A percentile compares a stretch with the other conserved stretches of the same genome.
Evolutionary conservation across 768 basidiomycete genomes (phyloP).

Genomic region (Macrolepiota albuminosa): DNA sequence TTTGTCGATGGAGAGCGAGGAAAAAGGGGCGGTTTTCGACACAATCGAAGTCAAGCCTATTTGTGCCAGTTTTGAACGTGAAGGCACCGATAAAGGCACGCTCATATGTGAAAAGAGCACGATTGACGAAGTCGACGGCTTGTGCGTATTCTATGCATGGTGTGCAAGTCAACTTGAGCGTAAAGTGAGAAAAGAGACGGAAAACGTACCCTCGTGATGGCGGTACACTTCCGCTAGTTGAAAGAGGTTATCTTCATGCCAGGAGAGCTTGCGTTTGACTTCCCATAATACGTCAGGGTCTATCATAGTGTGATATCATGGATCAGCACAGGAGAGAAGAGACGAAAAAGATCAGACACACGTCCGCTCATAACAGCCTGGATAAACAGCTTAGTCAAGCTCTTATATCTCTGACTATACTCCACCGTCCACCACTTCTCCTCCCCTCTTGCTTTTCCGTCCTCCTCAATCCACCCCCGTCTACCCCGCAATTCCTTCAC

Average conservation of each 20-base stretch:
- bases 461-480: conserved; percentile 27
- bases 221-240: conserved; percentile 82
- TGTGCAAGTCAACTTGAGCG: neutral
- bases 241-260: conserved; percentile 32
- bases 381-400: too few species aligned
- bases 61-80: conserved; percentile 75
- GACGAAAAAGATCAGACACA: too few species aligned
- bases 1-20: conserved; percentile 68
- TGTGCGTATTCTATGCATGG: conserved; percentile 61
- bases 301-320: too few species aligned
- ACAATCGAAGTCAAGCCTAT: conserved; percentile 82
- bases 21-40: conserved; percentile 95
- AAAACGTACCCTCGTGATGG: conserved; percentile 73
- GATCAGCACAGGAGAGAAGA: too few species aligned
- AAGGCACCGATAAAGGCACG: conserved; percentile 84
- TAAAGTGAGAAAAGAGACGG: too few species aligned
- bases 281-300: too few species aligned
- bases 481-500: conserved; percentile 34
- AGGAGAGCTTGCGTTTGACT: too few species aligned
- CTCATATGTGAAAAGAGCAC: conserved; percentile 93
- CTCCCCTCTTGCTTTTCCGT: conserved; percentile 23
- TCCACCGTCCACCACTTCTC: conserved; percentile 88
- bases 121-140: conserved; percentile 84
- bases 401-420: too few species aligned
- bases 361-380: too few species aligned